Conservation (phyloP, 78 protist genomes). For the Blattamonas nauphoetae region DNA sequence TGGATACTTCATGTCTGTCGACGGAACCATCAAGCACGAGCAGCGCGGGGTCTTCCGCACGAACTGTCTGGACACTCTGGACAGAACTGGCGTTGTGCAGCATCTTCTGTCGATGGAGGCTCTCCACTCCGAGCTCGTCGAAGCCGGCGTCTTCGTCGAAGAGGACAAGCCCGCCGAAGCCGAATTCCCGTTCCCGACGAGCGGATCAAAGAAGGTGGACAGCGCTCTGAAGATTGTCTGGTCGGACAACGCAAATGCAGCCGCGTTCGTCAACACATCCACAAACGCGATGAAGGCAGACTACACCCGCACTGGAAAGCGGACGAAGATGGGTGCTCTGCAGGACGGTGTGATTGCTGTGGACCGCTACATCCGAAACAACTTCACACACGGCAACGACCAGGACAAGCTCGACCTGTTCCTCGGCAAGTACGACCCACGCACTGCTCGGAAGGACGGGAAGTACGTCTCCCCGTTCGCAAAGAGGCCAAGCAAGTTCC, state of each 20-base stretch:
- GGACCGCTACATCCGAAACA: neutral
- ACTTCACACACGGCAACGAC: neutral
- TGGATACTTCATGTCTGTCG: neutral
- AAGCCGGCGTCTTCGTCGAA: neutral
- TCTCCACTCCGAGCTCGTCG: neutral
- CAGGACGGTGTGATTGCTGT: neutral
- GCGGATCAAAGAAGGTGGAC: neutral
- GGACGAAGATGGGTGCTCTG: neutral
- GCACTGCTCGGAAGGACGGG: too few relatives aligned
- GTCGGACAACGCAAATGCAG: neutral
- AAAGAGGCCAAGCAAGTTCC: too few relatives aligned
- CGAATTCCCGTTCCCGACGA: neutral
- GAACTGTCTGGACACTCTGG: neutral
- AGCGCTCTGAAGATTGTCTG: neutral
- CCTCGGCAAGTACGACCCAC: too few relatives aligned
- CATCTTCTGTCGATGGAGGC: neutral
- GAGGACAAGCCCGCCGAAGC: neutral
- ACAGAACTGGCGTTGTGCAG: neutral
- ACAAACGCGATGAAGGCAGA: neutral
- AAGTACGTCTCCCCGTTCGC: too few relatives aligned
- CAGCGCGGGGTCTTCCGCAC: neutral
- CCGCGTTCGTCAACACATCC: neutral
- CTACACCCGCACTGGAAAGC: constrained; percentile 3
- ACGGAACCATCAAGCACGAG: neutral
- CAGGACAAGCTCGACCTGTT: neutral